Base-by-base conservation (phyloP, 306 rosid species). In the Prunus padus region DNA sequence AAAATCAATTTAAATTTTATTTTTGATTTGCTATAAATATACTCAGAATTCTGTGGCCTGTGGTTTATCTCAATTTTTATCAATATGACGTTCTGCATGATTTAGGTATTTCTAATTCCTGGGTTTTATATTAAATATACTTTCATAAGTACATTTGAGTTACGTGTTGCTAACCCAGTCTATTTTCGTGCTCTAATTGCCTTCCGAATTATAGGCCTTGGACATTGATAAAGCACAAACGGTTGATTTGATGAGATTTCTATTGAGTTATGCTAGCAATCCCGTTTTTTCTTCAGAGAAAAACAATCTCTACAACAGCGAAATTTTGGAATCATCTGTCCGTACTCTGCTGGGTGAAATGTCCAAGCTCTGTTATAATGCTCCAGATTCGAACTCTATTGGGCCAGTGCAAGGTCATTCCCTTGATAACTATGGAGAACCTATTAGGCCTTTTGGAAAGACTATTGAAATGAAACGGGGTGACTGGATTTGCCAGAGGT, bases 401-500 rank as follows among this genome's bases (percentile, higher is more conserved):
- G 89, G 82, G 59, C 49, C 83, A 4, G 71, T 73, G 81, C 89
- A 81, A 75, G 87, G 67, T 77, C 88, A 79, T 70, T 77, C 82
- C 52, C 67, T 88, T 71, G 74, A 82, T 67, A 67, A 82, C 79
- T 79, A 71, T 77, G 90, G 83, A 74, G 89, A 65, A 71, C 19
- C 84, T 47, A 42, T 6, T 13, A 69, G 51, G 65, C 74, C 87
- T 59, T 68, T 80, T 16, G 84, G 83, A 68, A 90, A 76, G 75
- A 89, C 79, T 14, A 65, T 90, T 77, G 99, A 95, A 90, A 95
- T 95, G 97, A 95, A 92, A 87, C 83, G 86, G 85, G 99, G 97
- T 9, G 99, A 95, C 78, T 95, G 99, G 99, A 76, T 88, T 83
- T 95, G 97, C 84, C 50, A 88, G 5, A 90, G 99, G 99, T 95